Conservation (phyloP, 768 basidiomycete species). For the Infundibulicybe gibba region DNA sequence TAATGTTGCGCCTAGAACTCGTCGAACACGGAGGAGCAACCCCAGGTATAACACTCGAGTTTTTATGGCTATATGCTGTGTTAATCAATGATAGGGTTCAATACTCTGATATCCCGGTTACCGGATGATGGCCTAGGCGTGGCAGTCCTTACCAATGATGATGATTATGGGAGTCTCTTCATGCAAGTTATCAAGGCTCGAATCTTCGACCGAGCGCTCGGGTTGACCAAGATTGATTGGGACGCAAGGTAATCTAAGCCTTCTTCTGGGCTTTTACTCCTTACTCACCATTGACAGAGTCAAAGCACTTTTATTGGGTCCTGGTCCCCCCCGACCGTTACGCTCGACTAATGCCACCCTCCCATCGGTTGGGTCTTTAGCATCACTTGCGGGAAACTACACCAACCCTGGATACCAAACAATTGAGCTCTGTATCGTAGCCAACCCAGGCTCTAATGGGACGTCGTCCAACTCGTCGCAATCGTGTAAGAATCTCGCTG, state of each 20-base stretch:
- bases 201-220: no score
- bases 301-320: neutral
- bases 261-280: no score
- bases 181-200: no score
- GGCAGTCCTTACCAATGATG: conserved; percentile 18
- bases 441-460: neutral
- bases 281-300: neutral
- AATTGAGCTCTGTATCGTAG: neutral
- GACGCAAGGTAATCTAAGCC: no score
- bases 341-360: neutral
- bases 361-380: neutral
- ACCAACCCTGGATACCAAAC: neutral
- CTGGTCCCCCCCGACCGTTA: neutral
- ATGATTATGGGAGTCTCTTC: no score
- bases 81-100: conserved; percentile 6
- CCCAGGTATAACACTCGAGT: neutral
- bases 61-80: no score
- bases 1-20: conserved; percentile 4
- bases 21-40: conserved; percentile 14
- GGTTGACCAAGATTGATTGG: no score
- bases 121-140: conserved; percentile 15
- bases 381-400: neutral
- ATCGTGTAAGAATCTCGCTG: conserved; percentile 7
- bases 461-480: neutral
- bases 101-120: conserved; percentile 13